Conservation (phyloP, 2,329 filamentous ascomycete species). For the Didymella segeticola region DNA sequence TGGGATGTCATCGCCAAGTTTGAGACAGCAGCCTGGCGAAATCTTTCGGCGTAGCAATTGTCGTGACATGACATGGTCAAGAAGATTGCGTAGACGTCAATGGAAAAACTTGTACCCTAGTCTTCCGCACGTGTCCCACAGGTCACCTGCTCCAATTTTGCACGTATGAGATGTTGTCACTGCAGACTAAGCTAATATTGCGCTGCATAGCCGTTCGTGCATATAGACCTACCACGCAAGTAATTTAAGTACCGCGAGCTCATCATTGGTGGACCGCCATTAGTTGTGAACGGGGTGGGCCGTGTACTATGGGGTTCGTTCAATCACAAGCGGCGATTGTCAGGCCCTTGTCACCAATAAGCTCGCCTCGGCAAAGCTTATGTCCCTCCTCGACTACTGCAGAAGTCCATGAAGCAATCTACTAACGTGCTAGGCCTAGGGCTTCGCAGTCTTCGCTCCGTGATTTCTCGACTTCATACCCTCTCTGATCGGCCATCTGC, state of each 20-base stretch:
- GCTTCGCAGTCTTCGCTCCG: slow-evolving; percentile 2
- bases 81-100: neutral
- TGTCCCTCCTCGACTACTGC: neutral
- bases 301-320: neutral
- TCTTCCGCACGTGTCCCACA: neutral
- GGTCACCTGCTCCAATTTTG: neutral
- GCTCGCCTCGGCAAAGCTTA: slow-evolving; percentile 18
- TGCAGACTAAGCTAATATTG: neutral
- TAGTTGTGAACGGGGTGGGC: neutral
- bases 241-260: neutral
- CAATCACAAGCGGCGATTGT: slow-evolving; percentile 1
- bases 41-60: slow-evolving; percentile 7
- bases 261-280: slow-evolving; percentile 2
- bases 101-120: neutral
- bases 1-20: slow-evolving; percentile 25
- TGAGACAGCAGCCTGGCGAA: slow-evolving; percentile 33
- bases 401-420: slow-evolving; percentile 1
- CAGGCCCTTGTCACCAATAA: slow-evolving; percentile 11
- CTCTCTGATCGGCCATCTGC: slow-evolving; percentile 8
- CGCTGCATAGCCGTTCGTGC: neutral
- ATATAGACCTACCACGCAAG: neutral
- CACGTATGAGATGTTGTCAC: neutral
- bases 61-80: neutral
- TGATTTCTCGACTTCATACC: neutral
- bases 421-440: neutral